Evolutionary conservation across 805 yeast genomes (phyloP), one percentile per base, ranked within the genome.

Genomic region (Kluyveromyces lactis): DNA sequence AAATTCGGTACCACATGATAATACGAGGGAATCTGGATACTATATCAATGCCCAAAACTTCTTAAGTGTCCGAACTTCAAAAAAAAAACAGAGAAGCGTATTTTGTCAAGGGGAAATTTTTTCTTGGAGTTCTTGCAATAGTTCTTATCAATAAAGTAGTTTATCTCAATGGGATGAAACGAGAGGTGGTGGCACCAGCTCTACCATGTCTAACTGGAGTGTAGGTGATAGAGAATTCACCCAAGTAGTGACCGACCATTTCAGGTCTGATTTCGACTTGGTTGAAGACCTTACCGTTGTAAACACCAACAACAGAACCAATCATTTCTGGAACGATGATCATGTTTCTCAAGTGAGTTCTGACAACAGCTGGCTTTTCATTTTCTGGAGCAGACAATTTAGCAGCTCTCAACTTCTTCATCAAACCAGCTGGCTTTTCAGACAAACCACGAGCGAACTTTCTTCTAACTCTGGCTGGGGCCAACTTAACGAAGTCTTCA

Each of bases 211-310:
- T 86, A 70, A 90, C 97, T 69, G 99, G 98, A 72, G 95, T 85
- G 81, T 92, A 92, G 63, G 98, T 78, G 75, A 92, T 92, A 66
- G 98, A 90, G 86, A 92, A 92, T 79, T 92, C 99, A 77, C 97
- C 99, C 65, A 92, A 85, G 94, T 92, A 92, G 84, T 90, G 96
- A 70, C 98, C 97, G 69, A 90, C 89, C 98, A 92, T 92, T 79
- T 92, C 99, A 66, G 98, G 96, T 73, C 77, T 87, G 75, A 92
- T 76, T 74, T 92, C 99, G 71, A 92, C 96, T 63, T 81, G 84
- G 95, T 90, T 90, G 95, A 92, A 92, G 62, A 77, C 86, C 79
- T 92, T 92, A 77, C 99, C 99, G 81, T 92, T 92, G 95, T 92
- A 92, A 62, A 92, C 84, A 76, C 97, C 97, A 61, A 92, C 81